phyloP scores from a whole-genome alignment of 805 yeast genomes.

The Metschnikowia henanensis region DNA sequence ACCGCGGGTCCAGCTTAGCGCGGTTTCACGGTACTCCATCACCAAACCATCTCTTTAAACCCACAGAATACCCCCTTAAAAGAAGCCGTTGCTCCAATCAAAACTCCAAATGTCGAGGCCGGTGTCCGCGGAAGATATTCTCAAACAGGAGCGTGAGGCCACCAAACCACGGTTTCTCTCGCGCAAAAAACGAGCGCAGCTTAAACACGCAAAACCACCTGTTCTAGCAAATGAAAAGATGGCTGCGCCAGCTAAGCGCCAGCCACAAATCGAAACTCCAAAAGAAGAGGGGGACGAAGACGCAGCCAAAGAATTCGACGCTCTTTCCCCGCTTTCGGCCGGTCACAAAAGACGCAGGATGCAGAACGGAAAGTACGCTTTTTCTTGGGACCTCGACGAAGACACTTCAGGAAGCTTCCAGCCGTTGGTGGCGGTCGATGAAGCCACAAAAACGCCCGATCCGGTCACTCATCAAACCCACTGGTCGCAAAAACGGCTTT shows the following conservation, averaged over 20 bases:
- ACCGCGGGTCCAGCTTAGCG: no score
- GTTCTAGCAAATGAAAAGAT: neutral
- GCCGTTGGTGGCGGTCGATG: conserved; percentile 36
- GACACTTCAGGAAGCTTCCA: conserved; percentile 55
- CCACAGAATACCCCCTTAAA: no score
- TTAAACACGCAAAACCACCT: neutral
- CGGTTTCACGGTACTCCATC: no score
- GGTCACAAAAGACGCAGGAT: conserved; percentile 4
- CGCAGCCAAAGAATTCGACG: no score
- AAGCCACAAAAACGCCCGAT: conserved; percentile 12
- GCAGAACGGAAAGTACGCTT: conserved; percentile 45
- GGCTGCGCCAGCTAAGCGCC: neutral
- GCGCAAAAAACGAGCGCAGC: conserved; percentile 12
- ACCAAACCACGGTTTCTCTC: conserved; percentile 18
- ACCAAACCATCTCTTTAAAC: no score
- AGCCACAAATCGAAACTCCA: neutral
- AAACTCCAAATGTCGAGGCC: conserved; percentile 19
- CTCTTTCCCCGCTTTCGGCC: neutral
- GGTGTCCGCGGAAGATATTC: conserved; percentile 17
- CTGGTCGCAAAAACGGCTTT: conserved; percentile 70
- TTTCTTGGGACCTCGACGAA: conserved; percentile 68
- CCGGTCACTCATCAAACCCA: conserved; percentile 30
- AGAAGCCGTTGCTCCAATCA: no score
- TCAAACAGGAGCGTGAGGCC: conserved; percentile 6
- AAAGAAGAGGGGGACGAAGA: neutral